Evolutionary conservation across 1,284 basidiomycete species (phyloP), one percentile per base, ranked within the genome.

Genomic region (Ganoderma resinaceum): DNA sequence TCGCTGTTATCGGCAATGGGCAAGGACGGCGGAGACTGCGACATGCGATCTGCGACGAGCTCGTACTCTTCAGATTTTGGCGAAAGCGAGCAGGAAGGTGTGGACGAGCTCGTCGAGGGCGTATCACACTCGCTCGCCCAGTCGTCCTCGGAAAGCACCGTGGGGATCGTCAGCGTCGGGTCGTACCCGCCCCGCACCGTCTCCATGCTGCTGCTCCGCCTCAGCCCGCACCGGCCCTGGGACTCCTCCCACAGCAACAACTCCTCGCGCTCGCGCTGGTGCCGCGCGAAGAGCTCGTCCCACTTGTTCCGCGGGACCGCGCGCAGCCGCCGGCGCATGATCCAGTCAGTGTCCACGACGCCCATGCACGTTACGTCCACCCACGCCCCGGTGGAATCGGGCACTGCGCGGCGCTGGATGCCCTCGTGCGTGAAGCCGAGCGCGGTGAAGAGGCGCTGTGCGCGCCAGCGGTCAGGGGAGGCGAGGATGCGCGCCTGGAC

Each of bases 311-410:
- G 73, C 2, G 83, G 80, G 0, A 74, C 67, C 23, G 46, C 61
- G 26, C 43, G 40, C 40, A 53, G 18, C 9, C 52, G 60, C 52
- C 68, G 61, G 67, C 82, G 82, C 66, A 86, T 75, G 53, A 81
- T 70, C 88, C 88, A 92, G 62, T 91, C 89, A 0, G 87, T 90
- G 66, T 87, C 89, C 66, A 92, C 77, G 70, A 91, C 81, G 9
- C 83, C 88, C 66, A 90, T 79, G 70, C 86, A 86, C 2, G 85
- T 87, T 26, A 87, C 85, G 72, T 91, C 88, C 69, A 84, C 86
- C 86, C 87, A 91, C 66, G 85, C 83, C 2, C 75, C 72, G 20
- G 80, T 61, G 81, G 74, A 23, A 72, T 83, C 83, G 73, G 77
- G 82, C 64, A 87, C 84, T 0, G 85, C 82, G 53, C 85, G 82